Evolutionary conservation across 495 filamentous ascomycete genomes (phyloP), one percentile per base, ranked within the genome.

Genomic region (Tuber calosporum): DNA sequence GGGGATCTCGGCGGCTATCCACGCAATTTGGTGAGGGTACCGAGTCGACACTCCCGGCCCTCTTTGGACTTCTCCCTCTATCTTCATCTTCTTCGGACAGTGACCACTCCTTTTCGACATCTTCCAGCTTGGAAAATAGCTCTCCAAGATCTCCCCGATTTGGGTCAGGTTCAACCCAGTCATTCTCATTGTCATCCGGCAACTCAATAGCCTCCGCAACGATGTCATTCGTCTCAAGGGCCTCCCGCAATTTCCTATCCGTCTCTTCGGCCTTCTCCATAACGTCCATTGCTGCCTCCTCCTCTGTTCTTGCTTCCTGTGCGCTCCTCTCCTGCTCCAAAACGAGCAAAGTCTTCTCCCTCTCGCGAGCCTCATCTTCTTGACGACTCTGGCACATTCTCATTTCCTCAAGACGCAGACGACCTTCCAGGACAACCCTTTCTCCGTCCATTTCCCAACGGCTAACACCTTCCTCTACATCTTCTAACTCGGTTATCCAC

Each of bases 401-500:
- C n/a, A 75, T 68, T 19, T 79, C 77, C 20, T 79, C 73, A 1
- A 73, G 73, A 2, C 80, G 72, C 1, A 81, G 71, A 26, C 80
- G 77, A 2, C 79, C 79, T 43, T 81, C 80, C 0, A 81, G 74
- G 37, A 81, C 80, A 3, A 81, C 73, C 15, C 79, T 72, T 39
- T 81, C 80, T 2, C 71, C 80, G 34, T 82, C 80, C 74, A 82
- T 81, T 40, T 80, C 88, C 96, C 95, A 98, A 20, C 87, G 84
- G 11, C 88, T 87, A 83, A 93, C 97, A n/a, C 90, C 87, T 17
- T 87, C 85, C 79, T 99, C 96, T 20, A 97, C 83, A 0, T 82
- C 81, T 80, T 98, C 96, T 78, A 98, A 87, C 9, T 89, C 85
- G 72, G 94, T 92, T 67, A 97, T 88, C 96, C 96, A 99, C 30